Evolutionary conservation across 1,139 yeast genomes (phyloP), one percentile per base, ranked within the genome.

Genomic region (Pichia cactophila): DNA sequence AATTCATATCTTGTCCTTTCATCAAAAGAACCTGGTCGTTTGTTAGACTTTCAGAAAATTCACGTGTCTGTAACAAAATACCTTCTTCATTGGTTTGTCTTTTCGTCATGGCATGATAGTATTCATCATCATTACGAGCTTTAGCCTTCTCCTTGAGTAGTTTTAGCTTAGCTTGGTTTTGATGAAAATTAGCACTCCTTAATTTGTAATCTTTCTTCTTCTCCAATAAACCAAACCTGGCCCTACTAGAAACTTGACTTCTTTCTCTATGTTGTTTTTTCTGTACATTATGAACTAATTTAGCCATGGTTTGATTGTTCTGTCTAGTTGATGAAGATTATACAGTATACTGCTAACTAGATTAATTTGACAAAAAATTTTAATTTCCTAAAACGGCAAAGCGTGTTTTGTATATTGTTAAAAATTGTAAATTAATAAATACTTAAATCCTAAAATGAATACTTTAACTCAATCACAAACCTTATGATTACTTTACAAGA

Each of bases 181-280:
- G 77, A 67, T 92, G 97, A 63, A 75, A 89, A 65, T 92, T 96
- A 45, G 79, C 81, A 1, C 97, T 95, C 67, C 98, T 80, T 45
- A 88, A 77, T 60, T 78, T 80, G 68, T 92, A 92, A 68, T 92
- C 98, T 69, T 90, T 90, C 74, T 92, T 94, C 77, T 92, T 92
- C 68, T 92, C 97, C 47, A 92, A 75, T 37, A 89, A 78, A 38
- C 97, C 97, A 68, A 75, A 82, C 62, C 77, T 78, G 60, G 80
- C 74, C 53, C 98, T 75, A 45, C 80, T 82, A 44, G 72, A 72
- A 3, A 89, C 84, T 68, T 92, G 98, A 10, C 96, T 79, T 62
- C 98, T 80, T 70, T 92, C 98, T 56, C 89, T 74, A 62, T 92
- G 98, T 73, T 92, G 97, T 62, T 88, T 92, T 72, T 92, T 92